Conservation (phyloP, 192 early-diverging fungal species). For the Jimgerdemannia flammicorona region DNA sequence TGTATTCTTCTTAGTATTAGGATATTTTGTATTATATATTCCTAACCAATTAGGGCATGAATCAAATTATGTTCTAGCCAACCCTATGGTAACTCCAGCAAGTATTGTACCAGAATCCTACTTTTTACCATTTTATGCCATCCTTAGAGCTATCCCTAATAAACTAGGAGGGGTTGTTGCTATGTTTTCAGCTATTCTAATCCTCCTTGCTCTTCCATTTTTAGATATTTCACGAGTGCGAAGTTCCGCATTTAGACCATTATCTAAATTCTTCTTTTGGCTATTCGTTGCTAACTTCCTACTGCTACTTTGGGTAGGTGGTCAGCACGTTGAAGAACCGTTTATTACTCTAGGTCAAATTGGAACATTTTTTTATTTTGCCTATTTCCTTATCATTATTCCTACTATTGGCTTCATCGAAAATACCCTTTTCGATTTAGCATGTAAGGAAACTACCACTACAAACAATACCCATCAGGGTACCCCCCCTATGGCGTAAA, state of each 20-base stretch:
- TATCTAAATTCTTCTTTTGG: constrained; percentile 62
- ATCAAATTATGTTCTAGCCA: constrained; percentile 59
- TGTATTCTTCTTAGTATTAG: constrained; percentile 58
- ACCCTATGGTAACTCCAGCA: constrained; percentile 53
- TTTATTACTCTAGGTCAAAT: constrained; percentile 54
- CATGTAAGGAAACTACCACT: too few species aligned
- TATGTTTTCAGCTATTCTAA: constrained; percentile 54
- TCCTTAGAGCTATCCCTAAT: constrained; percentile 38
- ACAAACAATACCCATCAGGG: too few species aligned
- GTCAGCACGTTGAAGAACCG: constrained; percentile 60
- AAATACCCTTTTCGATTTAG: constrained; percentile 54
- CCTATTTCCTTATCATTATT: constrained; percentile 53
- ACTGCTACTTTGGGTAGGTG: constrained; percentile 62
- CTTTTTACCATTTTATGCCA: constrained; percentile 23
- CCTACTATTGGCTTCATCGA: constrained; percentile 47
- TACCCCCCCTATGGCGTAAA: too few species aligned
- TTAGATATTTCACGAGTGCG: constrained; percentile 49
- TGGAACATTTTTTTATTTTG: constrained; percentile 57
- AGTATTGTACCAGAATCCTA: constrained; percentile 40
- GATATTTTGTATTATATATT: constrained; percentile 59
- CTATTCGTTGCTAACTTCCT: constrained; percentile 66
- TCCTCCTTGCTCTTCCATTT: constrained; percentile 55
- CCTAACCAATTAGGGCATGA: constrained; percentile 59
- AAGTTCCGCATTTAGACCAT: constrained; percentile 57
- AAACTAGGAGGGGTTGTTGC: constrained; percentile 45